Percentiles rank a stretch among this genome's conserved stretches.
phyloP scores from a whole-genome alignment of 305 asterid genomes.

The Fraxinus xanthoxyloides region DNA sequence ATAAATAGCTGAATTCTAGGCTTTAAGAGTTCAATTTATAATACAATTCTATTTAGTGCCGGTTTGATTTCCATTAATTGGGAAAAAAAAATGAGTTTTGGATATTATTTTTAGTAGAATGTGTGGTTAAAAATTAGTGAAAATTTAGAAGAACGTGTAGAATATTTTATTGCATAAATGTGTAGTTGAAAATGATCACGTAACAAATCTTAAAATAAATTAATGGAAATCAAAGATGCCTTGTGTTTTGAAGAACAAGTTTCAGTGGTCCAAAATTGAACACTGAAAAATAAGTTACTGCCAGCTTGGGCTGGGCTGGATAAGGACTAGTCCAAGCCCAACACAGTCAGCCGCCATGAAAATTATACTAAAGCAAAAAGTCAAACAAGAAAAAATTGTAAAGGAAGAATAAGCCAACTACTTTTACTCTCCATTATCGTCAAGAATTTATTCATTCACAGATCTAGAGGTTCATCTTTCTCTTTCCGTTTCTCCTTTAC shows the following conservation, averaged over 20 bases:
- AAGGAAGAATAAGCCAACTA: neutral
- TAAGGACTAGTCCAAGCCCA: conserved; percentile 16
- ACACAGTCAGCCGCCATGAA: conserved; percentile 29
- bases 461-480: neutral
- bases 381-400: conserved; percentile 19
- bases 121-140: no score
- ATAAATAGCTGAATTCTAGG: no score
- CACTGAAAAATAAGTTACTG: neutral
- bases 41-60: no score
- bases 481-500: neutral
- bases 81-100: no score
- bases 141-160: no score
- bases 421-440: conserved; percentile 21
- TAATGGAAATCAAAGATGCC: neutral
- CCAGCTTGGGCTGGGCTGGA: neutral
- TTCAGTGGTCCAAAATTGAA: neutral
- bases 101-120: no score
- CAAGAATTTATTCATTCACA: conserved; percentile 3
- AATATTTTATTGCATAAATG: no score
- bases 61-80: no score
- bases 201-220: no score
- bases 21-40: neutral
- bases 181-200: no score
- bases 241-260: neutral
- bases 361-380: conserved; percentile 20